Evolutionary conservation across 129 eudicot genomes (phyloP).

Genomic region (Cynara cardunculus): DNA sequence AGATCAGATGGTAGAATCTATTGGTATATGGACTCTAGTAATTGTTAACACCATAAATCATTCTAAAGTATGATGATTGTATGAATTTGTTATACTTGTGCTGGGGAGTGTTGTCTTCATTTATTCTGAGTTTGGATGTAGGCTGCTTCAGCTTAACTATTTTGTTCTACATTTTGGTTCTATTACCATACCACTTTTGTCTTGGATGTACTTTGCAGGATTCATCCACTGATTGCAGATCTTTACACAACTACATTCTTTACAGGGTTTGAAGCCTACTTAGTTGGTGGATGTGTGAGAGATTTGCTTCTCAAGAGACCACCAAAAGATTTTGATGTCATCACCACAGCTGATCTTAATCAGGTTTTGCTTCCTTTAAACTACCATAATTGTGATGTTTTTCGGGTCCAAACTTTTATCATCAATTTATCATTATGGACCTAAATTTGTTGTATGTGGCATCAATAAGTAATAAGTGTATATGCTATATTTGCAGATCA

Average conservation of each 20-base stretch:
- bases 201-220: not conserved
- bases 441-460: not conserved
- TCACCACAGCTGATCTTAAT: conserved; percentile 71
- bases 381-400: conserved; percentile 4
- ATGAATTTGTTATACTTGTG: not conserved
- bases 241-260: not conserved
- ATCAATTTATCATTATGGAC: not conserved
- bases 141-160: not conserved
- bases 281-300: conserved; percentile 98
- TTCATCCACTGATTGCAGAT: not conserved
- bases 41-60: not conserved
- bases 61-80: not conserved
- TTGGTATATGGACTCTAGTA: not conserved
- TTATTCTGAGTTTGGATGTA: not conserved
- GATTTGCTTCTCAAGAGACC: conserved; percentile 70
- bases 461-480: conserved; percentile 9
- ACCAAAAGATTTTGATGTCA: conserved; percentile 91
- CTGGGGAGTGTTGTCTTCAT: not conserved
- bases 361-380: conserved; percentile 41
- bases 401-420: not conserved
- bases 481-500: conserved; percentile 40
- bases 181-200: not conserved
- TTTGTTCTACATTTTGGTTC: not conserved
- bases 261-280: conserved; percentile 84
- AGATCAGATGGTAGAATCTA: not conserved